Evolutionary conservation across 75 land plant genomes (phyloP).

Genomic region (Selaginella moellendorffii): DNA sequence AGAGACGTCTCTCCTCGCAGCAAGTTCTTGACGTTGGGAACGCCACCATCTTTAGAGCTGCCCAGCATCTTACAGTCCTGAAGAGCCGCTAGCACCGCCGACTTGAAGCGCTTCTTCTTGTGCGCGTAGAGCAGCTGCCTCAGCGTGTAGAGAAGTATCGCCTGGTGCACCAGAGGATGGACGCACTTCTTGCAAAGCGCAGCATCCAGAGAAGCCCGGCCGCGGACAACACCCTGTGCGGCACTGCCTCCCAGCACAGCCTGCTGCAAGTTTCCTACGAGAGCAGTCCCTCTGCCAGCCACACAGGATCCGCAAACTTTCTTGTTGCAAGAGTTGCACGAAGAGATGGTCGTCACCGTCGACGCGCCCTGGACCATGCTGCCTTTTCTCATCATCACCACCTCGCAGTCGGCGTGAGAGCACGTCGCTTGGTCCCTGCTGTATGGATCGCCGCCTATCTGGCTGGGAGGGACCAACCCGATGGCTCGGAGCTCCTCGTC

Average conservation of each 20-base stretch:
- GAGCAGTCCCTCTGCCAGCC: slow-evolving; percentile 51
- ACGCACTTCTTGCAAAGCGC: neutral
- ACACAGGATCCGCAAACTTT: slow-evolving; percentile 63
- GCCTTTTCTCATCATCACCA: neutral
- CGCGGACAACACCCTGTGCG: neutral
- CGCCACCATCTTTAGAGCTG: slow-evolving; percentile 37
- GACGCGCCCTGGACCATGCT: neutral
- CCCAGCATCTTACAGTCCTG: neutral
- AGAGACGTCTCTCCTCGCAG: slow-evolving; percentile 58
- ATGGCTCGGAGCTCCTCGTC: slow-evolving; percentile 49
- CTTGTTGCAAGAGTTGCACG: slow-evolving; percentile 26
- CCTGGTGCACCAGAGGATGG: neutral
- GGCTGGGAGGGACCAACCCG: slow-evolving; percentile 30
- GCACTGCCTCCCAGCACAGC: slow-evolving; percentile 11
- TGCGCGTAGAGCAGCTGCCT: neutral
- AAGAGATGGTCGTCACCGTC: neutral
- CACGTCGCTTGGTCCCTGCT: slow-evolving; percentile 9
- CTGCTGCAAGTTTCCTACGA: slow-evolving; percentile 18
- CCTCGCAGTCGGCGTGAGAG: neutral
- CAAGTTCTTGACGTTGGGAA: slow-evolving; percentile 24
- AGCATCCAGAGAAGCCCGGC: neutral
- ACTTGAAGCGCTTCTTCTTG: neutral
- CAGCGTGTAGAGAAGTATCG: neutral
- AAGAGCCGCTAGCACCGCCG: neutral
- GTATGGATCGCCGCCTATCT: neutral